Base-by-base conservation (phyloP, 352 stramenopile genomes). In the Pythium monospermum region DNA sequence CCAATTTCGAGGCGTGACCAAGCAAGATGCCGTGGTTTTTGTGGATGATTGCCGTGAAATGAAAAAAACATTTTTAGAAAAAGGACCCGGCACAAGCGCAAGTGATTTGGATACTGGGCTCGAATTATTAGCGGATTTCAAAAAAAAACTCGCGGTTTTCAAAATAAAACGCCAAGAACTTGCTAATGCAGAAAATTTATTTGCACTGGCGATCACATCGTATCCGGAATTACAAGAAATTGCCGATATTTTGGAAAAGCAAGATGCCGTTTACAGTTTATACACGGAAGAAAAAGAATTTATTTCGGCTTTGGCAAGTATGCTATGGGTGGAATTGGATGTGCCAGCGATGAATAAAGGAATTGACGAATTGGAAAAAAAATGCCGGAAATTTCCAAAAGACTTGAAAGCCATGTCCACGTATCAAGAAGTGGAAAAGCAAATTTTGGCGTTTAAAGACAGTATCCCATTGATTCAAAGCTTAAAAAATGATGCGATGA, bases 251-350 rank as follows among this genome's bases (percentile, higher is more conserved):
- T 50, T 98, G 11, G 87, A 96, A 42, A 91, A 96, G 51, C 79
- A 98, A 43, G 72, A 78, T 10, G 61, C 73, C 16, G 90, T 98
- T 21, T 98, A 97, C 56, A 64, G 79, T 12, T 56, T 98, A 3
- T 98, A 98, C 59, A 83, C 71, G 0, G 87, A 98, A 49, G 78
- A 97, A 43, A 97, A 97, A 45, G 86, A 97, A 19, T 98, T 98
- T 42, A 86, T 97, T 38, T 82, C 71, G 10, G 83, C 71, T 12
- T 68, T 97, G 12, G 85, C 82, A 0, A 92, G 74, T 42, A 96
- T 95, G 68, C 57, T 97, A 1, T 98, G 94, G 94, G 85, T 71
- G 3, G 94, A 98, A 18, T 59, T 98, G 2, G 95, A 98, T 45
- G 85, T 97, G 2, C 58, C 78, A 22, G 69, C 83, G 0, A 94